Evolutionary conservation across 2,329 filamentous ascomycete genomes (phyloP).

Genomic region (Alternaria rosae): DNA sequence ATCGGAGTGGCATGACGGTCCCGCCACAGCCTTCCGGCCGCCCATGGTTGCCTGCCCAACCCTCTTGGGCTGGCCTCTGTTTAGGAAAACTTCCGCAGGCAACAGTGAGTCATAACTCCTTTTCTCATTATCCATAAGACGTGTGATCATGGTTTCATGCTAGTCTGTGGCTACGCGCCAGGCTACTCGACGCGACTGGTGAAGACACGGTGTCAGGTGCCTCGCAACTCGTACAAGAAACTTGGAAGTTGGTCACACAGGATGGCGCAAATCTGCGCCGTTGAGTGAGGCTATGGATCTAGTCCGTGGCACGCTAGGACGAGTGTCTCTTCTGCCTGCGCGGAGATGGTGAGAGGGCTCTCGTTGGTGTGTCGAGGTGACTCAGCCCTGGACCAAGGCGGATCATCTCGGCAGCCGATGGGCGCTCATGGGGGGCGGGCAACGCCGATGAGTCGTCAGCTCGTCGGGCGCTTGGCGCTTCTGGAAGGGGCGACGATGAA

Average conservation of each 20-base stretch:
- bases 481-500: slow-evolving; percentile 25
- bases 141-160: slow-evolving; percentile 19
- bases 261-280: slow-evolving; percentile 23
- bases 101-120: slow-evolving; percentile 23
- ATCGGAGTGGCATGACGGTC: background rate
- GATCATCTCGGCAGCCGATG: slow-evolving; percentile 23
- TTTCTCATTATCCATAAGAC: slow-evolving; percentile 12
- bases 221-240: slow-evolving; percentile 18
- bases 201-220: slow-evolving; percentile 42
- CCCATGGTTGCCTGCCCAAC: slow-evolving; percentile 12
- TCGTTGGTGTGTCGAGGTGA: slow-evolving; percentile 27
- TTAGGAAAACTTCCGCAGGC: slow-evolving; percentile 8
- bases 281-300: slow-evolving; percentile 14
- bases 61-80: background rate
- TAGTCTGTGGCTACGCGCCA: slow-evolving; percentile 13
- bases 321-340: slow-evolving; percentile 28
- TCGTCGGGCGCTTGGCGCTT: slow-evolving; percentile 19
- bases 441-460: slow-evolving; percentile 22
- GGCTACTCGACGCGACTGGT: slow-evolving; percentile 17
- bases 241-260: slow-evolving; percentile 24
- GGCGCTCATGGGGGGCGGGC: slow-evolving; percentile 15
- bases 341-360: slow-evolving; percentile 13
- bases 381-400: slow-evolving; percentile 34
- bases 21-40: slow-evolving; percentile 11
- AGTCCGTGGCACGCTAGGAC: slow-evolving; percentile 11